Conservation (phyloP, 2,329 filamentous ascomycete genomes). For the Colletotrichum sp. region DNA sequence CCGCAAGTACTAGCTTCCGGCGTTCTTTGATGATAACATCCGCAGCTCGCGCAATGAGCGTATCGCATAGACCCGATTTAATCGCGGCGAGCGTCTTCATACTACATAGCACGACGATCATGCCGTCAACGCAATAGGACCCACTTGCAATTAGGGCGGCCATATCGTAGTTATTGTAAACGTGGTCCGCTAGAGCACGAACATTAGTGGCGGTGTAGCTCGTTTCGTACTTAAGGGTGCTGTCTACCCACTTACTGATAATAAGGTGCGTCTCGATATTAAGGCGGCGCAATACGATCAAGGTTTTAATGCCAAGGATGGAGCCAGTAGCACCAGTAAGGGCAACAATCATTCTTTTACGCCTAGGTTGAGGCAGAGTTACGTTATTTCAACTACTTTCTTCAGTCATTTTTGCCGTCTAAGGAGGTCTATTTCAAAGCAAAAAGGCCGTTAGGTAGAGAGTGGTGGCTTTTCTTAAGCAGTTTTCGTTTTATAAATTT, state of each 20-base stretch:
- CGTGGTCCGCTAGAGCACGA: neutral
- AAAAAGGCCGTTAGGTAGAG: neutral
- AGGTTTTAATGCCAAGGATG: slow-evolving; percentile 43
- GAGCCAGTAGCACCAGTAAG: slow-evolving; percentile 56
- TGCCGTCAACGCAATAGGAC: slow-evolving; percentile 46
- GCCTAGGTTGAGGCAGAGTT: neutral
- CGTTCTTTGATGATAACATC: slow-evolving; percentile 52
- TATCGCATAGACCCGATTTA: slow-evolving; percentile 44
- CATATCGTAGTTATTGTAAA: slow-evolving; percentile 41
- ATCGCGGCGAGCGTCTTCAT: slow-evolving; percentile 54
- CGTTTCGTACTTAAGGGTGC: slow-evolving; percentile 49
- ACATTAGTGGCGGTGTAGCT: neutral
- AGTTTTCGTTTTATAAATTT: neutral
- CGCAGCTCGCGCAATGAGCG: slow-evolving; percentile 49
- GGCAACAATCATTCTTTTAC: slow-evolving; percentile 37
- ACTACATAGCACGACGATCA: slow-evolving; percentile 53
- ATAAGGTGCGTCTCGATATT: slow-evolving; percentile 52
- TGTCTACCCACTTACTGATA: slow-evolving; percentile 52
- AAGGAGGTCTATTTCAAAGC: neutral
- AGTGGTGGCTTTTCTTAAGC: neutral
- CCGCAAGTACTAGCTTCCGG: slow-evolving; percentile 42
- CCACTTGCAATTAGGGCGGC: slow-evolving; percentile 49
- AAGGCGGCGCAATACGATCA: slow-evolving; percentile 42
- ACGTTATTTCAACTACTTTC: neutral
- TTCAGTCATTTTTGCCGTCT: neutral